Conservation (phyloP, 108 stramenopile species). For the Cylindrotheca fusiformis region DNA sequence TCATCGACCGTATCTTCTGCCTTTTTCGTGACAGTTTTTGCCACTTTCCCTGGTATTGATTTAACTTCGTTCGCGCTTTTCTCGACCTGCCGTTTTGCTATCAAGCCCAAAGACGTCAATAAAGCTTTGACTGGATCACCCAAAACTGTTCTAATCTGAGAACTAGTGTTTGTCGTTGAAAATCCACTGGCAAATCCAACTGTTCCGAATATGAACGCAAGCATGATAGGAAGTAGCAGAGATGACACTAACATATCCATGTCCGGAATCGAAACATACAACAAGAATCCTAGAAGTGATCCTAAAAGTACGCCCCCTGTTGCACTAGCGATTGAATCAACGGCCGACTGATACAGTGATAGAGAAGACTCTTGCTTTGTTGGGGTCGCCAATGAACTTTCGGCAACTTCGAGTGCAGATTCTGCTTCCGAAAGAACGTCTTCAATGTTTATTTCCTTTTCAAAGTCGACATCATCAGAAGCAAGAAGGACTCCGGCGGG, state of each 20-base stretch:
- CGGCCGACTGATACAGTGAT: neutral
- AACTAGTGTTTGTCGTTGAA: neutral
- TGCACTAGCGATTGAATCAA: conserved; percentile 4
- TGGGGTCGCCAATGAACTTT: neutral
- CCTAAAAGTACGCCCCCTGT: conserved; percentile 13
- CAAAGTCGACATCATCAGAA: neutral
- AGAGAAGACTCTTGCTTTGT: neutral
- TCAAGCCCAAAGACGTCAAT: neutral
- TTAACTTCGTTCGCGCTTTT: conserved; percentile 6
- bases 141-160: conserved; percentile 9
- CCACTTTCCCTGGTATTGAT: conserved; percentile 12
- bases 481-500: too few relatives aligned
- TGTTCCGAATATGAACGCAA: neutral
- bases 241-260: neutral
- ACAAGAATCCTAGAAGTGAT: conserved; percentile 9
- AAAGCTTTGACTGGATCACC: conserved; percentile 10
- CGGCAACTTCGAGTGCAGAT: conserved; percentile 13
- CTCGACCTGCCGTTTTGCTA: conserved; percentile 7
- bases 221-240: conserved; percentile 1
- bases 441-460: conserved; percentile 18
- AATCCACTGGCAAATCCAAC: conserved; percentile 1
- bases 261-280: neutral
- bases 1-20: conserved; percentile 4
- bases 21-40: conserved; percentile 7
- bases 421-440: conserved; percentile 22